phyloP scores from a whole-genome alignment of 2,329 filamentous ascomycete species.

The Aspergillus japonicus region DNA sequence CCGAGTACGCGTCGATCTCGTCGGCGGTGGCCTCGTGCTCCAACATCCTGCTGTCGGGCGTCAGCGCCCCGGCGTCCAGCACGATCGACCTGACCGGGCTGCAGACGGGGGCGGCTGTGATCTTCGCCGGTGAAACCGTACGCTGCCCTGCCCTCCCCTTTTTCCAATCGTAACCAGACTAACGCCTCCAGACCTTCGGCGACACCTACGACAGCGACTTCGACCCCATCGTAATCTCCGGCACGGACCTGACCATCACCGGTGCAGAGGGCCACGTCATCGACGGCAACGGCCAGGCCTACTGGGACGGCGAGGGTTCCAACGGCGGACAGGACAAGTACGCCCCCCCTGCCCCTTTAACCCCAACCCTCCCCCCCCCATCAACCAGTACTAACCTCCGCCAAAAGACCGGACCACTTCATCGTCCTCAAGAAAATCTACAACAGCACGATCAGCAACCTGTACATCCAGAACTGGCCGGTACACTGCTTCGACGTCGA shows the following conservation, averaged over 20 bases:
- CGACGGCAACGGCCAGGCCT: slow-evolving; percentile 42
- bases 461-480: slow-evolving; percentile 44
- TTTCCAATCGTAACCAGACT: neutral
- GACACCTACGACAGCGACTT: slow-evolving; percentile 40
- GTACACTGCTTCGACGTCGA: slow-evolving; percentile 42
- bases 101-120: slow-evolving; percentile 43
- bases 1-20: slow-evolving; percentile 32
- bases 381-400: neutral
- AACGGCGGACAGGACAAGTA: slow-evolving; percentile 42
- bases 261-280: slow-evolving; percentile 37
- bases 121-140: slow-evolving; percentile 40
- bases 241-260: slow-evolving; percentile 43
- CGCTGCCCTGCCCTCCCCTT: neutral
- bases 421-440: slow-evolving; percentile 41
- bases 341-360: neutral
- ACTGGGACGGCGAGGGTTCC: slow-evolving; percentile 49
- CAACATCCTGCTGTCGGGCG: slow-evolving; percentile 42
- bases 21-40: slow-evolving; percentile 43
- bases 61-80: slow-evolving; percentile 40
- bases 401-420: slow-evolving; percentile 40
- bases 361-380: neutral
- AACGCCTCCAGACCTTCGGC: slow-evolving; percentile 30
- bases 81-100: slow-evolving; percentile 45
- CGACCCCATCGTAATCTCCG: slow-evolving; percentile 39
- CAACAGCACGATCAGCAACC: slow-evolving; percentile 38